Conservation (phyloP, 2,329 filamentous ascomycete species). For the Fusarium temperatum region DNA sequence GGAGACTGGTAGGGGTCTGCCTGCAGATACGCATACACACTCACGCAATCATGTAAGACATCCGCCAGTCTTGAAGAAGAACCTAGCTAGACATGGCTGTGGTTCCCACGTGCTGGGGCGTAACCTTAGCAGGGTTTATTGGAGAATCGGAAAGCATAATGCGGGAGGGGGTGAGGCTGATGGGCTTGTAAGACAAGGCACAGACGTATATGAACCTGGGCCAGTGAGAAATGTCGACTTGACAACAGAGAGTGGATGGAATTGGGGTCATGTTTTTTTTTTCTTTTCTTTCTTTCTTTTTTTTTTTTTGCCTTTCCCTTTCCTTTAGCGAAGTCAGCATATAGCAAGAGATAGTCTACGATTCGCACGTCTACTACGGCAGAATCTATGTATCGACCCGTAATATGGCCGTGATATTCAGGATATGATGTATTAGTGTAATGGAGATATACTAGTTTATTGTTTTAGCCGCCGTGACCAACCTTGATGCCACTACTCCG, state of each 20-base stretch:
- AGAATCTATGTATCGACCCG: neutral
- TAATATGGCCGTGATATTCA: neutral
- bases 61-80: constrained; percentile 2
- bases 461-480: constrained; percentile 9
- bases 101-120: constrained; percentile 15
- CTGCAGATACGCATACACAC: constrained; percentile 2
- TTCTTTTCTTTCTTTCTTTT: neutral
- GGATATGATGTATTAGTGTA: neutral
- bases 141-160: neutral
- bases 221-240: neutral
- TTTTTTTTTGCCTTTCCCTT: no score
- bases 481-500: neutral
- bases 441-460: neutral
- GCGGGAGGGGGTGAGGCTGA: neutral
- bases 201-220: neutral
- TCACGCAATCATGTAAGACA: constrained; percentile 17
- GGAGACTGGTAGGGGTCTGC: constrained; percentile 12
- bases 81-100: constrained; percentile 3
- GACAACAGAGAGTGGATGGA: neutral
- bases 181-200: neutral
- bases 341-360: neutral
- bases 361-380: neutral
- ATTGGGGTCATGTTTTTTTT: neutral
- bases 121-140: neutral
- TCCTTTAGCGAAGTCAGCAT: neutral